A percentile compares a stretch with the other conserved stretches of the same genome.
Evolutionary conservation across 164 flowering plant genomes (phyloP).

Genomic region (Berberis thunbergii): DNA sequence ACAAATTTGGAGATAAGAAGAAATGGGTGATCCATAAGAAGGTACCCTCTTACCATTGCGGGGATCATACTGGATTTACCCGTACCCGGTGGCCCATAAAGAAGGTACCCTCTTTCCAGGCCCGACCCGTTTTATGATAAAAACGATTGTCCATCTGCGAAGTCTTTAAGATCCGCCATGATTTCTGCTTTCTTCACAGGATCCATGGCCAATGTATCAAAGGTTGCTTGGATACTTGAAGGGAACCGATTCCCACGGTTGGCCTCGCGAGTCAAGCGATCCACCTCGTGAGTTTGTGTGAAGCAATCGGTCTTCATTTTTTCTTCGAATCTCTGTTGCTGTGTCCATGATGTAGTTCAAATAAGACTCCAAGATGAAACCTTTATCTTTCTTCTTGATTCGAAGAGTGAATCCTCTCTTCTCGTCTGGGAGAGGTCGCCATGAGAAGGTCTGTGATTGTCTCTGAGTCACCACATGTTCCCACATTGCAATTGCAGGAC

Average conservation of each 20-base stretch:
- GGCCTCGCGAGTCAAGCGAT: conserved; percentile 54
- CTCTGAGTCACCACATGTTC: conserved; percentile 67
- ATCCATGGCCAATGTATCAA: conserved; percentile 78
- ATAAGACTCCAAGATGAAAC: conserved; percentile 44
- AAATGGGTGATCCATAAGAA: too few species aligned
- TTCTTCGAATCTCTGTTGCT: conserved; percentile 53
- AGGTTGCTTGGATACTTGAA: conserved; percentile 79
- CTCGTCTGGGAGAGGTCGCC: conserved; percentile 76
- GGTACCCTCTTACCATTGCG: too few species aligned
- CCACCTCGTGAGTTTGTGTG: conserved; percentile 75
- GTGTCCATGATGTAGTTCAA: conserved; percentile 49
- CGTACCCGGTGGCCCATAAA: conserved; percentile 77
- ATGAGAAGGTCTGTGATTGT: conserved; percentile 51
- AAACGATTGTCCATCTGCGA: conserved; percentile 46
- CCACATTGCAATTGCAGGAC: conserved; percentile 54
- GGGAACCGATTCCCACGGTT: conserved; percentile 82
- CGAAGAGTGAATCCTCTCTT: conserved; percentile 64
- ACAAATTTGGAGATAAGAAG: too few species aligned
- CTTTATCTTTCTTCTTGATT: conserved; percentile 45
- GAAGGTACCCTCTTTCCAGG: conserved; percentile 77
- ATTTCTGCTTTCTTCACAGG: conserved; percentile 45
- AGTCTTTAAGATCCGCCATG: conserved; percentile 51
- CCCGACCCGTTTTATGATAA: conserved; percentile 60
- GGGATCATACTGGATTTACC: conserved; percentile 91
- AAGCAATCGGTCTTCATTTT: conserved; percentile 54